Conservation (phyloP, 768 basidiomycete genomes). For the Jaapia argillacea region DNA sequence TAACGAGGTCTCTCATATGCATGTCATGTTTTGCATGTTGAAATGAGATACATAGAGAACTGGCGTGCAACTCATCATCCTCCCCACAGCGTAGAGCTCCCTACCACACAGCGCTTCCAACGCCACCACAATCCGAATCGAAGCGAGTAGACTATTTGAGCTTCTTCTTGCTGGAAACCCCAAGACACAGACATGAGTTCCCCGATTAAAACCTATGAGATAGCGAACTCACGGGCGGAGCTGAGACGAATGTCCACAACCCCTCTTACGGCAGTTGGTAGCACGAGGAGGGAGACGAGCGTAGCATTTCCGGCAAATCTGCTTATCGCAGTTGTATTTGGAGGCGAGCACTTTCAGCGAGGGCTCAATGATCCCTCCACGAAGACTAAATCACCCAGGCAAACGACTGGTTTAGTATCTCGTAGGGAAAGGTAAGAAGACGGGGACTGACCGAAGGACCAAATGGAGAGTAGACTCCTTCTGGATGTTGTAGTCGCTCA, state of each 20-base stretch:
- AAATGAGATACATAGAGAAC: too few relatives aligned
- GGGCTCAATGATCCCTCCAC: conserved; percentile 98
- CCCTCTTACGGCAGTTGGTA: conserved; percentile 97
- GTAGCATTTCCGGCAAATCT: conserved; percentile 99
- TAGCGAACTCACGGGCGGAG: conserved; percentile 76
- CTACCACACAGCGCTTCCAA: too few relatives aligned
- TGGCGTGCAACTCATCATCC: too few relatives aligned
- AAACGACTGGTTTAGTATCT: conserved; percentile 7
- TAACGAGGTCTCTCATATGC: too few relatives aligned
- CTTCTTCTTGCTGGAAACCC: conserved; percentile 78
- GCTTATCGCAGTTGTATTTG: conserved; percentile 99
- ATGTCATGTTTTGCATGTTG: too few relatives aligned
- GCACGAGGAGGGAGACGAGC: conserved; percentile 98
- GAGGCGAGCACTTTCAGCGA: conserved; percentile 94
- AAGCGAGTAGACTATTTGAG: conserved; percentile 71
- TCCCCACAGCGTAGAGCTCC: too few relatives aligned
- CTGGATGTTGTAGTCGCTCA: conserved; percentile 97
- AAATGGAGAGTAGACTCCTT: conserved; percentile 97
- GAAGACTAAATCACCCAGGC: conserved; percentile 47
- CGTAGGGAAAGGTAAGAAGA: background rate
- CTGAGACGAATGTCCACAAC: conserved; percentile 84
- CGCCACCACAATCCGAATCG: too few relatives aligned
- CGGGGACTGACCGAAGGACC: conserved; percentile 70
- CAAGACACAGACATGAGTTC: too few relatives aligned
- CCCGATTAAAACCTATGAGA: background rate